Base-by-base conservation (phyloP, 106 monocot species). In the Dendrobium chrysotoxum region DNA sequence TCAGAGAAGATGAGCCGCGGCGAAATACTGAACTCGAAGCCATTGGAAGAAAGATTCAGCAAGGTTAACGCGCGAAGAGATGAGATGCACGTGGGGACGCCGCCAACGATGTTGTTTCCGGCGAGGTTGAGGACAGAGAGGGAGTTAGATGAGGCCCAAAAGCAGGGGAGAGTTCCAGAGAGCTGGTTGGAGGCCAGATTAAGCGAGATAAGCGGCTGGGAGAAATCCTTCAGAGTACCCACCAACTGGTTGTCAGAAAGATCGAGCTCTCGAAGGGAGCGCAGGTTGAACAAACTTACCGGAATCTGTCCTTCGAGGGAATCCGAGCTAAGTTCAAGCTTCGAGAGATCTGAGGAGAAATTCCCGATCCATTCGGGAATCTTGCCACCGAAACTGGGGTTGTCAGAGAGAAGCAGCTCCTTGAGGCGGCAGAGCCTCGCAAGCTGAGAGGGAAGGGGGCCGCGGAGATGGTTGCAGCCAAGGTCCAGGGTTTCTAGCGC, bases 11-110 rank as follows among this genome's bases (percentile, higher is more conserved):
- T 85, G 71, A 98, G 85, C 53, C 98, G 68, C 9, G 98, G 94
- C 23, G 94, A 92, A 77, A 98, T 83, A 21, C 83, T 67, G 82
- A 88, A 94, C 31, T 82, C 80, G 1, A 98, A 71, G n/a, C 68
- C 85, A 20, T 98, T 98, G 25, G 84, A 80, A 13, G 94, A 98
- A n/a, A 98, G 84, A 79, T 98, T 95, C 38, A 98, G 87, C 81
- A 81, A 77, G 1, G 81, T 68, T n/a, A 98, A 78, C 13, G 47
- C 83, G 16, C 87, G 78, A 17, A 94, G 85, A n/a, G 82, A 85
- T 5, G 92, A 84, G 21, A 98, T 75, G 79, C 98, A 98, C 5
- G 98, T 90, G 2, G 98, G 98, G n/a, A 98, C 75, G 7, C 89
- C 98, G 4, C 98, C 98, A 15, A 78, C 85, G 31, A 98, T 42